Percentiles rank a stretch among this genome's conserved stretches.
These are phyloP conservation scores for Fusarium euwallaceae DNA, from an alignment of 2,329 filamentous ascomycete species.

Conservation along the genomic window DNA sequence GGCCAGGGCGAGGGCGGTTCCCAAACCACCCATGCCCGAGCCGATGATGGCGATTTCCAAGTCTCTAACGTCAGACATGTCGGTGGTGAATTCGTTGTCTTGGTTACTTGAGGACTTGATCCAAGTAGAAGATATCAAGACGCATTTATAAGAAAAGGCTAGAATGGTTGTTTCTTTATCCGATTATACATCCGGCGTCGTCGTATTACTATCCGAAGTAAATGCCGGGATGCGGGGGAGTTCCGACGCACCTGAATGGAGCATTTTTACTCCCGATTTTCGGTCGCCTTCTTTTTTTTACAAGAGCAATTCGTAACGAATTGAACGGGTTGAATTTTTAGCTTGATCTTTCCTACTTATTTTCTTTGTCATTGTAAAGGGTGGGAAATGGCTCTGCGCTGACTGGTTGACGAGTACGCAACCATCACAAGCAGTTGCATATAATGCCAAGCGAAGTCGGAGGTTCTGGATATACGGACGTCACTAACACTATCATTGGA, in stretches of 20 bases:
- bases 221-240: constrained; percentile 40
- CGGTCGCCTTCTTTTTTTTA: neutral
- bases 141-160: constrained; percentile 10
- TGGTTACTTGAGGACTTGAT: neutral
- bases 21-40: constrained; percentile 56
- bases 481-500: neutral
- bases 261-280: neutral
- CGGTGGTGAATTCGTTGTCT: neutral
- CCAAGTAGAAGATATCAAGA: neutral
- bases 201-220: constrained; percentile 27
- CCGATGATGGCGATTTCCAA: constrained; percentile 44
- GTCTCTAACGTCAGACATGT: constrained; percentile 37
- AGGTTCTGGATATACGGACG: neutral
- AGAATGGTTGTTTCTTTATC: constrained; percentile 34
- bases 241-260: constrained; percentile 26
- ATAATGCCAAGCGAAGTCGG: neutral
- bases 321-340: neutral
- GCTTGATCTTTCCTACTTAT: neutral
- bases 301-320: neutral
- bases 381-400: neutral
- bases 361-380: neutral
- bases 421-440: neutral
- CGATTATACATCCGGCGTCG: constrained; percentile 7
- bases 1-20: constrained; percentile 54
- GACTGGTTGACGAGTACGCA: neutral